Conservation (phyloP, 441 rosid genomes). For the Adansonia rubrostipa region DNA sequence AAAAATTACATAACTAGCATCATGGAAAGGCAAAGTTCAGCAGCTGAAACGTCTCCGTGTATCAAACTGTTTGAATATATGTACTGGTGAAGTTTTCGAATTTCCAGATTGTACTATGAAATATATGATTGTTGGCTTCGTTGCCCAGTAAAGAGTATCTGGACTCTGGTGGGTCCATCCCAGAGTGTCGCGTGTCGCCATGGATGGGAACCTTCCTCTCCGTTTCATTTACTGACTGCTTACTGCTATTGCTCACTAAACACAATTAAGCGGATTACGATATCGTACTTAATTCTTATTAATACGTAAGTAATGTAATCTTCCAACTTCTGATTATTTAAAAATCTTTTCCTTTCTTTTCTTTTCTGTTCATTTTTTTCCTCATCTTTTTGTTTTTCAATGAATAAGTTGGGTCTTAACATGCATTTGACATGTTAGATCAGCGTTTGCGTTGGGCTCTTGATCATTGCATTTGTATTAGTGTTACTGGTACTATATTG, state of each 20-base stretch:
- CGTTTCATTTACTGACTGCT: slow-evolving; percentile 2
- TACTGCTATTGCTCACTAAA: background rate
- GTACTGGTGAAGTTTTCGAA: background rate
- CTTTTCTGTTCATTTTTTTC: too few species aligned
- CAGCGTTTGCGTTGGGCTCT: too few species aligned
- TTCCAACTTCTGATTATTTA: too few species aligned
- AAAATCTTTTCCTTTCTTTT: too few species aligned
- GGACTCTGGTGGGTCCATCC: background rate
- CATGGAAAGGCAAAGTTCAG: slow-evolving; percentile 1
- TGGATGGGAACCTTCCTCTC: slow-evolving; percentile 22
- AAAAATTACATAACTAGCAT: background rate
- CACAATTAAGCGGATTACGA: background rate
- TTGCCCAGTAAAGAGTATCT: background rate
- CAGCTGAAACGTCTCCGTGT: slow-evolving; percentile 9
- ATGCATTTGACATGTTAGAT: too few species aligned
- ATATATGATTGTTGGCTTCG: background rate
- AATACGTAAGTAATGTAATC: too few species aligned
- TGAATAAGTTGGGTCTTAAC: too few species aligned
- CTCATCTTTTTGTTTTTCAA: too few species aligned
- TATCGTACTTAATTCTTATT: too few species aligned
- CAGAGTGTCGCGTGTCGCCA: slow-evolving; percentile 21
- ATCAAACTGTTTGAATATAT: too few species aligned
- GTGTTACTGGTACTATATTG: too few species aligned
- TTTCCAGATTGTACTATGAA: background rate
- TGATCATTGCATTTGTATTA: too few species aligned